These are phyloP conservation scores for Fusarium miscanthi DNA, from an alignment of 2,329 filamentous ascomycete species.

Conservation along the genomic window DNA sequence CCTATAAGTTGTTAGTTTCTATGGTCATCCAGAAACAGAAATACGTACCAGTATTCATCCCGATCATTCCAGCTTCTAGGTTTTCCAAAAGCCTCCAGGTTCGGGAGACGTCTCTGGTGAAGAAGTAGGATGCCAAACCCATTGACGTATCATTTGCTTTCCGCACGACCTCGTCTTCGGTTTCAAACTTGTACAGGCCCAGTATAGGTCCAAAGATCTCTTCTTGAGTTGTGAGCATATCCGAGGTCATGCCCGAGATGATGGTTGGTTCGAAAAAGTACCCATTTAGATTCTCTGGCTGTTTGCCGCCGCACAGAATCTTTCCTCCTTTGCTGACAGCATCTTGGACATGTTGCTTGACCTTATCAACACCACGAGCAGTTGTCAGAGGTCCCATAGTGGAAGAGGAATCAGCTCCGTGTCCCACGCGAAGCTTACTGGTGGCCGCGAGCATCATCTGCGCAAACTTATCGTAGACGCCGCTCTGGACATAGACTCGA, in stretches of 20 bases:
- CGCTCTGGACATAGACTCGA: slow-evolving; percentile 66
- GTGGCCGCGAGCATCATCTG: not conserved
- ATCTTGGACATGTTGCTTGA: slow-evolving; percentile 12
- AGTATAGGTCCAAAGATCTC: slow-evolving; percentile 34
- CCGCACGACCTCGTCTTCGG: slow-evolving; percentile 25
- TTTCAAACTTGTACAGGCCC: slow-evolving; percentile 19
- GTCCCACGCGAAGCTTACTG: not conserved
- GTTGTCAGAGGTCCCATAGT: slow-evolving; percentile 29
- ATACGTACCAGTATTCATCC: not conserved
- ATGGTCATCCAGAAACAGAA: rapidly evolving
- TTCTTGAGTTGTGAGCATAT: slow-evolving; percentile 20
- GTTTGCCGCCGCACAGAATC: not conserved
- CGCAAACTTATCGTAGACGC: slow-evolving; percentile 62
- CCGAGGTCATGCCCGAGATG: slow-evolving; percentile 3
- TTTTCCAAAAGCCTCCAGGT: slow-evolving; percentile 25
- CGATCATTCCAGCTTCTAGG: slow-evolving; percentile 36
- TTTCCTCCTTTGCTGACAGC: slow-evolving; percentile 8
- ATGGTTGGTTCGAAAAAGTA: slow-evolving; percentile 31
- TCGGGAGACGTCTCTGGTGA: slow-evolving; percentile 29
- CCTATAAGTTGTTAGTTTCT: not conserved
- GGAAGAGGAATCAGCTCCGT: not conserved
- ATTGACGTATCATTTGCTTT: slow-evolving; percentile 22
- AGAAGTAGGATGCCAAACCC: slow-evolving; percentile 24
- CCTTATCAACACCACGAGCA: not conserved
- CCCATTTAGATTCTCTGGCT: not conserved